phyloP scores from a whole-genome alignment of 106 monocot genomes.

The Acanthochlamys bracteata region DNA sequence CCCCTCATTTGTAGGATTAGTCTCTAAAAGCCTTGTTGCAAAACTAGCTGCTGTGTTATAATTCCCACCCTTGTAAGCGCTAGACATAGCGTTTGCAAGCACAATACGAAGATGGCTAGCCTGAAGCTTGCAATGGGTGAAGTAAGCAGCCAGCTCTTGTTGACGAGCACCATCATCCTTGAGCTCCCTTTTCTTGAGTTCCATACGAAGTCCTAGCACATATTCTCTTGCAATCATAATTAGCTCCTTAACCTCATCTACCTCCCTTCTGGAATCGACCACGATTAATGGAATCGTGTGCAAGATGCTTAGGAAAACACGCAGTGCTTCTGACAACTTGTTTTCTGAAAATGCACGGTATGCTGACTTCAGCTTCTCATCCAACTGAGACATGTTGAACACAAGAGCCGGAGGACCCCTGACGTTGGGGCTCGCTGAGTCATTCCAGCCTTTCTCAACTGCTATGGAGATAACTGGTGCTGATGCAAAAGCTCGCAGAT shows the following conservation, averaged over 20 bases:
- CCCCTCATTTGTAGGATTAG: conserved; percentile 39
- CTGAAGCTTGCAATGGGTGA: conserved; percentile 85
- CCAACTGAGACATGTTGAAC: conserved; percentile 65
- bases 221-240: conserved; percentile 70
- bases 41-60: conserved; percentile 69
- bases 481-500: conserved; percentile 41
- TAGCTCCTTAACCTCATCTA: conserved; percentile 86
- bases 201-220: conserved; percentile 69
- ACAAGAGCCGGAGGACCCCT: conserved; percentile 68
- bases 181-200: conserved; percentile 60
- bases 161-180: conserved; percentile 55
- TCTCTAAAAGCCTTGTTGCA: conserved; percentile 71
- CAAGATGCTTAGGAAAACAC: conserved; percentile 60
- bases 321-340: conserved; percentile 67
- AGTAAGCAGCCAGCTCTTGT: conserved; percentile 82
- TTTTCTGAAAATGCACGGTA: conserved; percentile 60
- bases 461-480: conserved; percentile 52
- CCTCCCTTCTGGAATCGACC: conserved; percentile 83
- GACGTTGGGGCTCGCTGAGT: conserved; percentile 63
- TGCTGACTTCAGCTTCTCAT: conserved; percentile 72
- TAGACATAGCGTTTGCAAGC: conserved; percentile 64
- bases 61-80: conserved; percentile 61
- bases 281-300: conserved; percentile 72
- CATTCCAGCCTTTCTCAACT: conserved; percentile 77
- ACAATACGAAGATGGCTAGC: conserved; percentile 57